These are phyloP conservation scores for Fomitopsis pinicola DNA, from an alignment of 1,284 basidiomycete genomes.

Conservation along the genomic window DNA sequence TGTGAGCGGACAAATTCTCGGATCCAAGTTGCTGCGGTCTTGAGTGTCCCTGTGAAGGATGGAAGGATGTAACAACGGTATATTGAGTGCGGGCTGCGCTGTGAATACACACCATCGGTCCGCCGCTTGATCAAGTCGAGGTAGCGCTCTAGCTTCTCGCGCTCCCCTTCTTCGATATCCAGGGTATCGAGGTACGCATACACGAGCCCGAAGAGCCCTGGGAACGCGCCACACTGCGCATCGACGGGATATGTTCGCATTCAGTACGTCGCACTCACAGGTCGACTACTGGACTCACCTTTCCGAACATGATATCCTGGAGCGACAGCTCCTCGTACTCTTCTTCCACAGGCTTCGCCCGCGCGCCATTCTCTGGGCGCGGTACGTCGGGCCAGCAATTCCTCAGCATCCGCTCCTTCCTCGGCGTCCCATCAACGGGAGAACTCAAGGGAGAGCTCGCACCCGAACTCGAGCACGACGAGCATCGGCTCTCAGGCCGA, in stretches of 20 bases:
- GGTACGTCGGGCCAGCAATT: conserved; percentile 68
- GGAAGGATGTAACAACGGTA: not conserved
- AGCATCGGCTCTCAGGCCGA: conserved; percentile 35
- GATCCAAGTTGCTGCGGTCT: conserved; percentile 93
- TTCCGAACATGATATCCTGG: conserved; percentile 93
- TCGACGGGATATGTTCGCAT: too few relatives aligned
- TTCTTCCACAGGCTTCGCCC: conserved; percentile 54
- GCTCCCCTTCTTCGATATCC: conserved; percentile 68
- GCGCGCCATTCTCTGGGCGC: conserved; percentile 41
- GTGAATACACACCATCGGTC: conserved; percentile 65
- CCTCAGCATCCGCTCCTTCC: conserved; percentile 60
- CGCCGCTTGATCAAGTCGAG: conserved; percentile 76
- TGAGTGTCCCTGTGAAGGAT: conserved; percentile 62
- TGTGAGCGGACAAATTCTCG: conserved; percentile 88
- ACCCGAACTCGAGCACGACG: conserved; percentile 52
- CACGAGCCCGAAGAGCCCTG: conserved; percentile 84
- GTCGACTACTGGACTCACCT: conserved; percentile 38
- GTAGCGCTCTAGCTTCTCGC: conserved; percentile 71
- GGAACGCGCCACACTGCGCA: conserved; percentile 60
- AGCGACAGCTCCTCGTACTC: conserved; percentile 93
- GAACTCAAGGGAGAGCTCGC: conserved; percentile 43
- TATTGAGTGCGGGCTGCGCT: not conserved
- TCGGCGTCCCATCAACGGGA: conserved; percentile 17
- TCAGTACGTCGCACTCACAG: not conserved
- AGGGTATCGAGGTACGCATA: conserved; percentile 86